Conservation (phyloP, 208 protist genomes). For the Leishmania guyanensis region DNA sequence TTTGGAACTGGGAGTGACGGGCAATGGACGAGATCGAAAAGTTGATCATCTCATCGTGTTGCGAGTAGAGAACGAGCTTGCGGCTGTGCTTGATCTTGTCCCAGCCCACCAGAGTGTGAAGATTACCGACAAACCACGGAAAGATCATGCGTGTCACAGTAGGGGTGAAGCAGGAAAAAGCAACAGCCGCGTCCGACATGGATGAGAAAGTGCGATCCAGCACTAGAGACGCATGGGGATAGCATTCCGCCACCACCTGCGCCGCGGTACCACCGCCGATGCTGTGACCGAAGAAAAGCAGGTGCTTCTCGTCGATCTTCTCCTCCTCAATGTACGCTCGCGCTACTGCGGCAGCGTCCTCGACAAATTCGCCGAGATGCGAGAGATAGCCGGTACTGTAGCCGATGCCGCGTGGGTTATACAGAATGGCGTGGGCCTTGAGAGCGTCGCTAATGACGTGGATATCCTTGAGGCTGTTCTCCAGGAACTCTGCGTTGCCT, state of each 20-base stretch:
- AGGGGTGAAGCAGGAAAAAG: conserved; percentile 62
- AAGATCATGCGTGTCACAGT: conserved; percentile 45
- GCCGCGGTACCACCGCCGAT: conserved; percentile 77
- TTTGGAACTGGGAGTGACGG: conserved; percentile 44
- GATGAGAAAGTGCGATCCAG: conserved; percentile 81
- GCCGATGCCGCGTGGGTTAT: conserved; percentile 80
- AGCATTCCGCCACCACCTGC: conserved; percentile 38
- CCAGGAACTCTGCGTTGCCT: conserved; percentile 82
- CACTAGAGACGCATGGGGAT: conserved; percentile 44
- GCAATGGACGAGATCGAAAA: conserved; percentile 54
- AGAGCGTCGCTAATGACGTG: conserved; percentile 38
- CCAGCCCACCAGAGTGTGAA: conserved; percentile 52
- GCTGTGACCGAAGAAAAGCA: conserved; percentile 83
- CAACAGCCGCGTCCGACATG: conserved; percentile 67
- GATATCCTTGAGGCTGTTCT: conserved; percentile 47
- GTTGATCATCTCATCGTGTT: conserved; percentile 68
- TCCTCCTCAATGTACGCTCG: conserved; percentile 36
- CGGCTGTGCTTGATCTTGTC: conserved; percentile 38
- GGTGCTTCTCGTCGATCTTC: conserved; percentile 31
- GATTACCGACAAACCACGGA: conserved; percentile 45
- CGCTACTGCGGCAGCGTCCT: conserved; percentile 60
- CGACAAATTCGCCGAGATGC: conserved; percentile 53
- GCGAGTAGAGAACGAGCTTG: conserved; percentile 73
- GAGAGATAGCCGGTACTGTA: conserved; percentile 64
- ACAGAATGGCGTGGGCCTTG: conserved; percentile 72